Conservation (phyloP, 345 rosid species). For the Cardamine resedifolia region DNA sequence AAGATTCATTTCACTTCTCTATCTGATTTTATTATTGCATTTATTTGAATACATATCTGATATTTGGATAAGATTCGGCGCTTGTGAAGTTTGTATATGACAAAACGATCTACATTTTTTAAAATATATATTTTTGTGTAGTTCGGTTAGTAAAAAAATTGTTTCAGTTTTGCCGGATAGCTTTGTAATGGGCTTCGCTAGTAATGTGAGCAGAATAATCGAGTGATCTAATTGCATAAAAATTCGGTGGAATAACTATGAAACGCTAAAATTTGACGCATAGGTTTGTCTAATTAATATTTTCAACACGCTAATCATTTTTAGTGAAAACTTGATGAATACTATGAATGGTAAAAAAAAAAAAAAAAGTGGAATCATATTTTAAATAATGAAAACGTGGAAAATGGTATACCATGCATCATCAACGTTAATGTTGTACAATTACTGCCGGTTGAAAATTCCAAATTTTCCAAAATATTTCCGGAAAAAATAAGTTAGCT, state of each 20-base stretch:
- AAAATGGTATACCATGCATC: neutral
- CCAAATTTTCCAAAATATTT: too few species aligned
- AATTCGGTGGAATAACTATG: neutral
- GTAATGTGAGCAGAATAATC: neutral
- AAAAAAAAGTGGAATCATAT: neutral
- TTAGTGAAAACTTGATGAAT: neutral
- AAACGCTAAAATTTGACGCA: too few species aligned
- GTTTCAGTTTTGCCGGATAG: neutral
- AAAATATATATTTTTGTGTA: neutral
- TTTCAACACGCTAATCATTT: neutral
- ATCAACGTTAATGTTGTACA: too few species aligned
- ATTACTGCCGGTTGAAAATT: too few species aligned
- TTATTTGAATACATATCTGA: conserved; percentile 4
- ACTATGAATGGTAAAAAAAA: too few species aligned
- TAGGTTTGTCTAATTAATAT: neutral
- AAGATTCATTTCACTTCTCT: conserved; percentile 24
- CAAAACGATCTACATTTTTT: conserved; percentile 2
- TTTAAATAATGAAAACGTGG: neutral
- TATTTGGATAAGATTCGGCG: conserved; percentile 35
- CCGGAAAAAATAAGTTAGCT: too few species aligned
- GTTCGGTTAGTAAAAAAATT: neutral
- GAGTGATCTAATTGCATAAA: neutral
- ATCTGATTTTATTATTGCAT: conserved; percentile 23
- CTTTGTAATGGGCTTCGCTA: neutral
- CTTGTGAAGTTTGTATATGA: conserved; percentile 26